phyloP scores from a whole-genome alignment of 2,329 filamentous ascomycete genomes.

The Fusarium oxysporum region DNA sequence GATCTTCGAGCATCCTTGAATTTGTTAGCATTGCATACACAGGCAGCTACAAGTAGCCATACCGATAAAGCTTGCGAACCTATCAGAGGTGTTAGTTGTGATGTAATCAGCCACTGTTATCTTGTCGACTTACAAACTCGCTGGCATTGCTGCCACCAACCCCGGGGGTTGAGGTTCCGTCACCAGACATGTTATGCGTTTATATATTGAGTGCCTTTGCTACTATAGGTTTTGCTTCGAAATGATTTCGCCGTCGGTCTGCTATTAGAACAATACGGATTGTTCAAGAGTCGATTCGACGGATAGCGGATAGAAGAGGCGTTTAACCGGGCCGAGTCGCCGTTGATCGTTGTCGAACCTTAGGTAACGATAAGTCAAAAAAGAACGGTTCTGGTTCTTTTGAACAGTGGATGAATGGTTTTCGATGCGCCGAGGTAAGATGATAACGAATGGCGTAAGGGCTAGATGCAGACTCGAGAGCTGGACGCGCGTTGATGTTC shows the following conservation, averaged over 20 bases:
- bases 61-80: constrained; percentile 99
- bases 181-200: constrained; percentile 49
- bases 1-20: constrained; percentile 86
- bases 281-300: constrained; percentile 17
- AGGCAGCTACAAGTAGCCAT: constrained; percentile 47
- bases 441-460: constrained; percentile 12
- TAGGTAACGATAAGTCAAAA: constrained; percentile 1
- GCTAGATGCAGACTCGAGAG: constrained; percentile 17
- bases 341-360: constrained; percentile 16
- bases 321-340: constrained; percentile 34
- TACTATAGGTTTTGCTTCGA: constrained; percentile 6
- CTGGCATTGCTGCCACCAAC: constrained; percentile 81
- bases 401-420: background rate
- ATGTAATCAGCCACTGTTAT: background rate
- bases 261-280: constrained; percentile 10
- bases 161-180: constrained; percentile 50
- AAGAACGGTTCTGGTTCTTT: background rate
- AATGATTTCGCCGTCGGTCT: constrained; percentile 1
- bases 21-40: constrained; percentile 24
- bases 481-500: constrained; percentile 29
- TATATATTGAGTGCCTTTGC: background rate
- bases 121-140: constrained; percentile 82
- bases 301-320: constrained; percentile 26
- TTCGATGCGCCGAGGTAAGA: constrained; percentile 23
- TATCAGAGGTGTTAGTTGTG: constrained; percentile 55